These are phyloP conservation scores for Eutrema yunnanense DNA, from an alignment of 345 rosid genomes.

Conservation along the genomic window DNA sequence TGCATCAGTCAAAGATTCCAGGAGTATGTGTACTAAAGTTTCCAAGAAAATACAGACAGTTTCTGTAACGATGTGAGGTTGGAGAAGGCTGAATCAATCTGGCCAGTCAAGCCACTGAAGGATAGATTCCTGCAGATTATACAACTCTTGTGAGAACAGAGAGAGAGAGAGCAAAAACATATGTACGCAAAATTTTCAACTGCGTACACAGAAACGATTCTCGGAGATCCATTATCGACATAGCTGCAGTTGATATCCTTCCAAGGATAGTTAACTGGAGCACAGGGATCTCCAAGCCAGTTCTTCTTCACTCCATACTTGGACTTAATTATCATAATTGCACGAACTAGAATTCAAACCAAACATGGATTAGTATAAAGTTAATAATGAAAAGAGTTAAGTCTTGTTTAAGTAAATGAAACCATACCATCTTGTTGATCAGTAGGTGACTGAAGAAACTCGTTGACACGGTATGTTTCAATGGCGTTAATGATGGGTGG, in stretches of 20 bases:
- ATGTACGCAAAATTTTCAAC: not conserved
- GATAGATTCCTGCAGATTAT: constrained; percentile 27
- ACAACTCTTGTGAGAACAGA: not conserved
- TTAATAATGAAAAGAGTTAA: not conserved
- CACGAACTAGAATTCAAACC: constrained; percentile 31
- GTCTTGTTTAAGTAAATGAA: not conserved
- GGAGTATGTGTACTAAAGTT: not conserved
- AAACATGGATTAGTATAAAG: not conserved
- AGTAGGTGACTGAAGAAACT: too few relatives aligned
- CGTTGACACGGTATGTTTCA: constrained; percentile 25
- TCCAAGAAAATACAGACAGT: constrained; percentile 28
- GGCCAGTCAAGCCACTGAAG: constrained; percentile 33
- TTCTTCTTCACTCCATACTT: constrained; percentile 34
- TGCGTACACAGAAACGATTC: constrained; percentile 35
- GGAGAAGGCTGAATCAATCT: constrained; percentile 25
- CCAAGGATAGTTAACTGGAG: constrained; percentile 36
- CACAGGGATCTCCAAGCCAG: constrained; percentile 70
- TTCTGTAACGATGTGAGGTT: constrained; percentile 28
- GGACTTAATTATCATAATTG: constrained; percentile 37
- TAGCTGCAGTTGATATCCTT: constrained; percentile 38
- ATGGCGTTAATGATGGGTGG: constrained; percentile 36
- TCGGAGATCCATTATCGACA: constrained; percentile 5
- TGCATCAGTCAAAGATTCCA: not conserved
- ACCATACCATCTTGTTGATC: constrained; percentile 30
- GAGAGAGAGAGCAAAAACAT: not conserved